Conservation (phyloP, 202 grass and related monocot genomes). For the Digitaria exilis region DNA sequence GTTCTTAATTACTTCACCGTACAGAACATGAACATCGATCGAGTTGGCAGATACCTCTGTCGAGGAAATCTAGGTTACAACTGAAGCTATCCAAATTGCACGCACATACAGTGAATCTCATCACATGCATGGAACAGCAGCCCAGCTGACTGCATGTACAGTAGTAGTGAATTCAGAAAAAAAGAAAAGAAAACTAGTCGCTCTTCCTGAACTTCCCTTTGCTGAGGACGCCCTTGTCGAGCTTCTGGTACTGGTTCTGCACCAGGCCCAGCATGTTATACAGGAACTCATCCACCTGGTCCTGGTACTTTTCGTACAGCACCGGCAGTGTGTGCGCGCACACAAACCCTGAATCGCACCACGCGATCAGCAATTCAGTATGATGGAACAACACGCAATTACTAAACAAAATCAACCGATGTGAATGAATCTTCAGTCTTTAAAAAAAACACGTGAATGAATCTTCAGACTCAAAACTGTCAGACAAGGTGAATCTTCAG, state of each 20-base stretch:
- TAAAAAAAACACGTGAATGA: not conserved
- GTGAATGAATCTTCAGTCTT: not conserved
- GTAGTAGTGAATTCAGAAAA: not conserved
- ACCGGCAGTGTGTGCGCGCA: conserved; percentile 78
- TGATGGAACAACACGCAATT: not conserved
- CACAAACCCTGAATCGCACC: conserved; percentile 70
- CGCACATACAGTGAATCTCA: too few relatives aligned
- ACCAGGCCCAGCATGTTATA: conserved; percentile 60
- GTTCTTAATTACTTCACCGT: too few relatives aligned
- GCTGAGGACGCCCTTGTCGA: conserved; percentile 62
- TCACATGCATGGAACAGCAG: too few relatives aligned
- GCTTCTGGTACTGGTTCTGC: conserved; percentile 70
- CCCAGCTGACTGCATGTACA: not conserved
- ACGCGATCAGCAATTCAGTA: not conserved
- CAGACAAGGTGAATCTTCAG: too few relatives aligned
- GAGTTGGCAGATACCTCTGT: too few relatives aligned
- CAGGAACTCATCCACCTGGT: conserved; percentile 79
- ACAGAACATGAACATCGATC: too few relatives aligned
- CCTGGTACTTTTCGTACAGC: conserved; percentile 86
- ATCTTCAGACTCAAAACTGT: too few relatives aligned
- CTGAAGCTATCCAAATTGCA: not conserved
- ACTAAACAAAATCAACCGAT: not conserved
- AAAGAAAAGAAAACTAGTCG: conserved; percentile 42
- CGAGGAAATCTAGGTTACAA: too few relatives aligned
- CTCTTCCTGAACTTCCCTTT: conserved; percentile 78